Percentiles rank a stretch among this genome's conserved stretches.
These are phyloP conservation scores for Paraphaeosphaeria sporulosa DNA, from an alignment of 2,329 filamentous ascomycete genomes.

Conservation along the genomic window DNA sequence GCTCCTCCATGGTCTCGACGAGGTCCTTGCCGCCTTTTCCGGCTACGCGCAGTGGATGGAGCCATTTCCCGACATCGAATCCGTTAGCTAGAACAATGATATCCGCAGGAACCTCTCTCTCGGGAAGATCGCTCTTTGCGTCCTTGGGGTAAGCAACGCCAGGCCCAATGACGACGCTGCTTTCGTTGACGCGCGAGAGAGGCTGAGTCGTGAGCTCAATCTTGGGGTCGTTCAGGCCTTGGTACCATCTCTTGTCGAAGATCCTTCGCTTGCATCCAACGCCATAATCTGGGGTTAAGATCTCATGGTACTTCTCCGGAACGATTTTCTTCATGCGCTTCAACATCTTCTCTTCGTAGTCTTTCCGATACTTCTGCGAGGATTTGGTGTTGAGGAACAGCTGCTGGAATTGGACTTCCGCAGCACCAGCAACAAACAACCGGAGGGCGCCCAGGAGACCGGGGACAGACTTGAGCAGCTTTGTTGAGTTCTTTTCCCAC, in stretches of 20 bases:
- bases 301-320: constrained; percentile 67
- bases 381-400: constrained; percentile 54
- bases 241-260: constrained; percentile 65
- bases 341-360: constrained; percentile 55
- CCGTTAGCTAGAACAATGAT: constrained; percentile 69
- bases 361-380: constrained; percentile 49
- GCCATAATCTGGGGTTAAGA: constrained; percentile 68
- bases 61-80: constrained; percentile 63
- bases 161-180: constrained; percentile 60
- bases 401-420: constrained; percentile 55
- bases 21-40: constrained; percentile 61
- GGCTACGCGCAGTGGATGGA: constrained; percentile 61
- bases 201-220: constrained; percentile 62
- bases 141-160: constrained; percentile 55
- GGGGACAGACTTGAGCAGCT: constrained; percentile 58
- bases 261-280: constrained; percentile 71
- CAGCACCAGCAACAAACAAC: constrained; percentile 54
- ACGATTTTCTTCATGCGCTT: constrained; percentile 57
- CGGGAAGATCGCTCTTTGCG: constrained; percentile 42
- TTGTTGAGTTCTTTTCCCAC: constrained; percentile 58
- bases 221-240: constrained; percentile 60
- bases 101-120: constrained; percentile 62
- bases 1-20: constrained; percentile 63
- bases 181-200: constrained; percentile 58
- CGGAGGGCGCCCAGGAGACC: constrained; percentile 58